Conservation (phyloP, 1,284 basidiomycete genomes). For the Phenoliferia sp. region DNA sequence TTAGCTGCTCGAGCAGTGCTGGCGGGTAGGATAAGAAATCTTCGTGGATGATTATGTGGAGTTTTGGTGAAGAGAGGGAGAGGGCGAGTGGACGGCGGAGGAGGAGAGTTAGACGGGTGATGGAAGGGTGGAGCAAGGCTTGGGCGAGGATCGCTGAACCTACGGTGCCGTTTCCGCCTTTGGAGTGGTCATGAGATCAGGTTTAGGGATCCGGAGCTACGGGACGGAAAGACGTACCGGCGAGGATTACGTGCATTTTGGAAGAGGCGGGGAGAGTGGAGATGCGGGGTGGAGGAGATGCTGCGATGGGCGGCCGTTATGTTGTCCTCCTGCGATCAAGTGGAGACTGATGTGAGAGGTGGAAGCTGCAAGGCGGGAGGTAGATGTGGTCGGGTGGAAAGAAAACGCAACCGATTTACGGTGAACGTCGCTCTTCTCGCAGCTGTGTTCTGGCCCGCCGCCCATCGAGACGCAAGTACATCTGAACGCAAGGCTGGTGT, state of each 20-base stretch:
- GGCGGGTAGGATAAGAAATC: neutral
- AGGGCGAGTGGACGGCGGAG: neutral
- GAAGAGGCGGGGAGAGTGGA: too few relatives aligned
- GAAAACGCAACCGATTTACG: too few relatives aligned
- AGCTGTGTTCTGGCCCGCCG: too few relatives aligned
- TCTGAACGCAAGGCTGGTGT: neutral
- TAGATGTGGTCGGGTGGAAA: neutral
- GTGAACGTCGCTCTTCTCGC: too few relatives aligned
- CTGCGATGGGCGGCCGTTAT: too few relatives aligned
- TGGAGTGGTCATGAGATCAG: neutral
- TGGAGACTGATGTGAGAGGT: too few relatives aligned
- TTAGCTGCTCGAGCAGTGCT: neutral
- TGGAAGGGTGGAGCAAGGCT: neutral
- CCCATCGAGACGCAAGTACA: too few relatives aligned
- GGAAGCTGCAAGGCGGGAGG: neutral
- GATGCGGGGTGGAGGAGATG: too few relatives aligned
- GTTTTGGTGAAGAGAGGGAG: neutral
- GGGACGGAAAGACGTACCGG: neutral
- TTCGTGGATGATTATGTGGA: neutral
- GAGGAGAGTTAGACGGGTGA: neutral
- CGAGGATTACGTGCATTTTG: neutral
- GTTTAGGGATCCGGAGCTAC: neutral
- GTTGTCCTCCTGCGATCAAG: too few relatives aligned
- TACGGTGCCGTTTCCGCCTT: neutral
- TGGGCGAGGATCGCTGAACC: neutral